Evolutionary conservation across 2,329 filamentous ascomycete genomes (phyloP).

Genomic region (Sphaerostilbella broomeana): DNA sequence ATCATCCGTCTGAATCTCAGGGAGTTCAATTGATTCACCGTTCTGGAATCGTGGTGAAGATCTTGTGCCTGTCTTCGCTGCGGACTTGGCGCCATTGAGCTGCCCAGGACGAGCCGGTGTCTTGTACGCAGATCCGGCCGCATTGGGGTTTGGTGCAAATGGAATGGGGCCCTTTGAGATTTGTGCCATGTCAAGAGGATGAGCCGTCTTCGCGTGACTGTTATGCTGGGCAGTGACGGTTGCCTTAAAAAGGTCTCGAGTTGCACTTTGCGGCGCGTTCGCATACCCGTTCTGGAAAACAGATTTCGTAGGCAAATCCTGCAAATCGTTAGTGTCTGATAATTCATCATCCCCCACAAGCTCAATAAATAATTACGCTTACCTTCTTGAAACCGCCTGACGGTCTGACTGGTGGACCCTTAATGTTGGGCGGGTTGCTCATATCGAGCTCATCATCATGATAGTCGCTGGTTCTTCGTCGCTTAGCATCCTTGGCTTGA

Average conservation of each 20-base stretch:
- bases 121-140: conserved; percentile 54
- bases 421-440: conserved; percentile 55
- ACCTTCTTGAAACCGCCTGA: conserved; percentile 67
- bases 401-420: conserved; percentile 78
- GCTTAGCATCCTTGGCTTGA: conserved; percentile 67
- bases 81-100: conserved; percentile 42
- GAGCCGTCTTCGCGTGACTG: conserved; percentile 54
- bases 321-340: conserved; percentile 27
- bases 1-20: conserved; percentile 91
- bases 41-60: conserved; percentile 82
- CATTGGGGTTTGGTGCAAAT: conserved; percentile 66
- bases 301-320: conserved; percentile 57
- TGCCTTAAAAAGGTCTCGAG: conserved; percentile 57
- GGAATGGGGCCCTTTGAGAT: conserved; percentile 84
- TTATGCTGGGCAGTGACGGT: conserved; percentile 62
- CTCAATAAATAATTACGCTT: conserved; percentile 20
- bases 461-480: conserved; percentile 69
- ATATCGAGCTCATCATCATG: conserved; percentile 57
- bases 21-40: conserved; percentile 83
- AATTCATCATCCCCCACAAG: conserved; percentile 1
- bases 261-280: conserved; percentile 47
- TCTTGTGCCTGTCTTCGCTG: conserved; percentile 52
- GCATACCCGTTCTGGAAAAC: conserved; percentile 56
- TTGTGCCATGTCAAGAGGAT: conserved; percentile 79
- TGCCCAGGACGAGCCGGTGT: conserved; percentile 56